Evolutionary conservation across 73 alveolate genomes (phyloP), one percentile per base, ranked within the genome.

Genomic region (Symbiodinium pilosum): DNA sequence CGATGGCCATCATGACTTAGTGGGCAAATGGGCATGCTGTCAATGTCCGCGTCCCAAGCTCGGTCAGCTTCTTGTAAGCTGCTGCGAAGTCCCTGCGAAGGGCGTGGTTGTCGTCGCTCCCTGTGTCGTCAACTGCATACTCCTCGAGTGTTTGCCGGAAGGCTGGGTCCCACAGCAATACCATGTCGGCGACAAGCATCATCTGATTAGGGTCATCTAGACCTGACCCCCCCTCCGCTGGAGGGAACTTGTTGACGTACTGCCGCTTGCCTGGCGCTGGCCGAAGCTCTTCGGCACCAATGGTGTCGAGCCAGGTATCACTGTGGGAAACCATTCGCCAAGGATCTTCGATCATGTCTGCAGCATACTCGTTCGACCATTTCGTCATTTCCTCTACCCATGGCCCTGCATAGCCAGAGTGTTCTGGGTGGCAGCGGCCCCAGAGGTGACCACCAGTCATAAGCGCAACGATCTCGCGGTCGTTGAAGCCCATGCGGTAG

Each of bases 401-500:
- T 18, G 98, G 98, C 59, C 98, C 98, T 24, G 59, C 87, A 32
- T 92, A 92, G 64, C 98, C 98, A 28, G 88, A 54, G 54, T 85
- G 84, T 36, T 92, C 98, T 1, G 68, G 41, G 98, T 92, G 98
- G 77, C 98, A 92, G 42, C 86, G 84, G 77, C 99, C 99, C 69
- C 88, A 84, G 51, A 87, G 86, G 43, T 94, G 99, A 43, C 99
- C 99, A 47, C 99, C 99, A 52, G 99, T 87, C 81, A 64, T 64
- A 77, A 94, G 92, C 21, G 99, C 99, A 24, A 94, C 99, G 51
- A 87, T 94, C 92, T 94, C 99, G 64, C 75, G 87, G 43, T 94
- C 99, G 77, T 94, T 94, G 39, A 94, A 41, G 34, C 99, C 99
- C 99, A 94, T 94, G 30, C 99, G 75, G 75, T 81, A 43, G 75